Evolutionary conservation across 2,329 filamentous ascomycete species (phyloP).

Genomic region (Simplicillium aogashimaense): DNA sequence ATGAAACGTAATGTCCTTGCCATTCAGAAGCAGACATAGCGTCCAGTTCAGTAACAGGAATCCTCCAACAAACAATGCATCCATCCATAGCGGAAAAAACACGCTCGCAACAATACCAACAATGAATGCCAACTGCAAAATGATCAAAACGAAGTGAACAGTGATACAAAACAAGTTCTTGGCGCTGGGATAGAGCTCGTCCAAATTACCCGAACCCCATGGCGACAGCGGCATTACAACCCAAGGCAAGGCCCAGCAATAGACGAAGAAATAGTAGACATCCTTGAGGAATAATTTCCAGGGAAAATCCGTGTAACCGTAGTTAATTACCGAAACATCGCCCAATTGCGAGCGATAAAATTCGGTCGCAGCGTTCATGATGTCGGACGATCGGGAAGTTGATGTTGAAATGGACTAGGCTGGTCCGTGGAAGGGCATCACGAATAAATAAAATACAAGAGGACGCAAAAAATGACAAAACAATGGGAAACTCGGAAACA

Average conservation of each 20-base stretch:
- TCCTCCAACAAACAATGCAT: slow-evolving; percentile 22
- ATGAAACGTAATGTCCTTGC: slow-evolving; percentile 34
- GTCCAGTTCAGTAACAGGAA: slow-evolving; percentile 41
- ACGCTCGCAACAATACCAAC: slow-evolving; percentile 42
- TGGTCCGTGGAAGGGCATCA: too few species aligned
- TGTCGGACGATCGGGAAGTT: too few species aligned
- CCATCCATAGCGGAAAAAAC: slow-evolving; percentile 39
- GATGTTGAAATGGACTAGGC: too few species aligned
- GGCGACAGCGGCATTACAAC: slow-evolving; percentile 49
- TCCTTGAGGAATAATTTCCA: slow-evolving; percentile 41
- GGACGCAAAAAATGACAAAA: too few species aligned
- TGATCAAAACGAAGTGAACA: slow-evolving; percentile 47
- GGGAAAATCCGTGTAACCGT: slow-evolving; percentile 49
- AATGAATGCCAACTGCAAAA: slow-evolving; percentile 53
- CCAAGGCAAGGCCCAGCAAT: slow-evolving; percentile 47
- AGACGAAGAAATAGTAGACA: slow-evolving; percentile 44
- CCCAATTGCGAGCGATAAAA: slow-evolving; percentile 52
- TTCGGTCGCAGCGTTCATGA: slow-evolving; percentile 27
- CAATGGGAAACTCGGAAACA: too few species aligned
- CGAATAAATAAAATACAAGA: too few species aligned
- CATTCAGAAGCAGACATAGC: slow-evolving; percentile 41
- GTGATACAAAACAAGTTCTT: slow-evolving; percentile 46
- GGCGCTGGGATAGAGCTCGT: slow-evolving; percentile 52
- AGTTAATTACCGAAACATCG: slow-evolving; percentile 46
- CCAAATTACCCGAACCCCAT: slow-evolving; percentile 40